These are phyloP conservation scores for Discostella pseudostelligera DNA, from an alignment of 108 stramenopile genomes.

Conservation along the genomic window DNA sequence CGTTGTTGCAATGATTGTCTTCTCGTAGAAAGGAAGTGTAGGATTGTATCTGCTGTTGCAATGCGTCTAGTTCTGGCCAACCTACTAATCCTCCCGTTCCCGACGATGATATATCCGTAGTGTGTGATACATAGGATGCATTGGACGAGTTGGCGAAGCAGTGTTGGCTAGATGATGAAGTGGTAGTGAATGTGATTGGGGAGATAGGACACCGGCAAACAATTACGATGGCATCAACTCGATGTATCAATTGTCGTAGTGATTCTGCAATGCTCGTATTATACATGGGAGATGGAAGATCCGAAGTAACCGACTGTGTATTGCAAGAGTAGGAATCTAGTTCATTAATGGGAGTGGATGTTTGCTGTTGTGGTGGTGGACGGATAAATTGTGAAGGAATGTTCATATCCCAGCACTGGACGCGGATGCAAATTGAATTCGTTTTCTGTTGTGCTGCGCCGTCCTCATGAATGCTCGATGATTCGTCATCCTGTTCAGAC, in stretches of 20 bases:
- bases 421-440: constrained; percentile 12
- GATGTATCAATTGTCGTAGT: constrained; percentile 19
- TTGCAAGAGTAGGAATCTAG: background rate
- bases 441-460: background rate
- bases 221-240: constrained; percentile 20
- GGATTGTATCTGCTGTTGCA: constrained; percentile 17
- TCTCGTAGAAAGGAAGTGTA: constrained; percentile 17
- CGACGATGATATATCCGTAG: constrained; percentile 1
- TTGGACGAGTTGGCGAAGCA: constrained; percentile 4
- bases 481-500: background rate
- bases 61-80: constrained; percentile 20
- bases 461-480: background rate
- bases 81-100: background rate
- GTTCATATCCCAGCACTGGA: constrained; percentile 34
- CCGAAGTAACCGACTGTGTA: constrained; percentile 6
- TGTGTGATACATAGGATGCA: constrained; percentile 9
- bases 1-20: background rate
- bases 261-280: constrained; percentile 11
- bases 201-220: constrained; percentile 19
- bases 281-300: background rate
- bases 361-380: constrained; percentile 3
- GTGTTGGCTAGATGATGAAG: background rate
- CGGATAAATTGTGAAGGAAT: constrained; percentile 3
- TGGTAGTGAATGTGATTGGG: background rate
- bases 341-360: background rate